Evolutionary conservation across 371 early-diverging fungal genomes (phyloP), one percentile per base, ranked within the genome.

Genomic region (Gilbertella persicaria): DNA sequence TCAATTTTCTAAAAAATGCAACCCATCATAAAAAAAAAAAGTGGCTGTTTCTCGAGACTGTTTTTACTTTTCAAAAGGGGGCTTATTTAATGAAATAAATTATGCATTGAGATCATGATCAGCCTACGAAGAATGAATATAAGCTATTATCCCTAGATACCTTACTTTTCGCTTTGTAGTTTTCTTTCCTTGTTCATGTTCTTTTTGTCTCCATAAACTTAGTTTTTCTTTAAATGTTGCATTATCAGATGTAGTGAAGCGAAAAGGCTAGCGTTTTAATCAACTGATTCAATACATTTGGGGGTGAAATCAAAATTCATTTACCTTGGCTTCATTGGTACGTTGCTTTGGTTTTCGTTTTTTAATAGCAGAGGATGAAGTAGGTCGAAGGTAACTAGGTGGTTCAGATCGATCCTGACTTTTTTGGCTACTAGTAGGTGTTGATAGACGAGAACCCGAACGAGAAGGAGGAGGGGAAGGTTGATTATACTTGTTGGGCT

Each of bases 261-360:
- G 30, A 42, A 55, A 55, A 24, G 56, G 56, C 56, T 55, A 51
- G n/a, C n/a, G n/a, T n/a, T n/a, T n/a, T n/a, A n/a, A n/a, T n/a
- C n/a, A n/a, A n/a, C n/a, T n/a, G n/a, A n/a, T n/a, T n/a, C n/a
- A n/a, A n/a, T n/a, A n/a, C n/a, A n/a, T n/a, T n/a, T n/a, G n/a
- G n/a, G n/a, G n/a, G n/a, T n/a, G n/a, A n/a, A n/a, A n/a, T n/a
- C n/a, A n/a, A n/a, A n/a, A n/a, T n/a, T n/a, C n/a, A n/a, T n/a
- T n/a, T n/a, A 50, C 41, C 41, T 50, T 28, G 28, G 40, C 51
- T 41, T 50, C 16, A 12, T 21, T 29, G 33, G 1, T 47, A 33
- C 37, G 33, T 36, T 33, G 21, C 19, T 33, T 47, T 20, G 33
- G 37, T 37, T 39, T 30, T 29, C 16, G 14, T 39, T 36, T 28